A percentile compares a stretch with the other conserved stretches of the same genome.
These are phyloP conservation scores for Boletus sp. DNA, from an alignment of 768 basidiomycete species.

Conservation along the genomic window DNA sequence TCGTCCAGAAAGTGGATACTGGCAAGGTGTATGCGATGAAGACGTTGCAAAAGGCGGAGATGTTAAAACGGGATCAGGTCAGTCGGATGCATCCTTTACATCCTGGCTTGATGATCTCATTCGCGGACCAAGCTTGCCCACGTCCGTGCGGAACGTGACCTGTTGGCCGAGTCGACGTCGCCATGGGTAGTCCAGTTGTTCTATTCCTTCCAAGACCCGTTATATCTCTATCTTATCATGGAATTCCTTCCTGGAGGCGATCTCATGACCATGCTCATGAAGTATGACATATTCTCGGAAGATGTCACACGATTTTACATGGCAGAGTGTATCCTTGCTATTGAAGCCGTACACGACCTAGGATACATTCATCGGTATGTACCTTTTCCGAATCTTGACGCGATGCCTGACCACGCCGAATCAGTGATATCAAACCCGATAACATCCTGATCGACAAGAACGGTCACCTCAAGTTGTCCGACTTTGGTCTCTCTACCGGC, in stretches of 20 bases:
- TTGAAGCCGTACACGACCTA: constrained; percentile 97
- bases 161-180: constrained; percentile 93
- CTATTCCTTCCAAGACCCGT: constrained; percentile 96
- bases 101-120: constrained; percentile 4
- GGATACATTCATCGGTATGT: constrained; percentile 96
- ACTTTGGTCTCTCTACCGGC: constrained; percentile 97
- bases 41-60: constrained; percentile 95
- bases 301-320: constrained; percentile 99
- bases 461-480: constrained; percentile 95
- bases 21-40: constrained; percentile 99
- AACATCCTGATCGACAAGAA: constrained; percentile 98
- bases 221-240: constrained; percentile 98
- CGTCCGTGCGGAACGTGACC: constrained; percentile 94
- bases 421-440: constrained; percentile 97
- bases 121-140: constrained; percentile 73
- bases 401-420: constrained; percentile 1
- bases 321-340: constrained; percentile 96
- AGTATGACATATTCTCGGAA: constrained; percentile 98
- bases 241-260: constrained; percentile 91
- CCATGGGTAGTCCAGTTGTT: constrained; percentile 97
- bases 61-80: constrained; percentile 99
- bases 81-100: constrained; percentile 17
- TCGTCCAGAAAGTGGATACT: constrained; percentile 96
- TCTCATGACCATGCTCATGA: constrained; percentile 99
- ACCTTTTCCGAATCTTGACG: background rate